Evolutionary conservation across 2,329 filamentous ascomycete species (phyloP), one percentile per base, ranked within the genome.

Genomic region (Alternaria consortialis): DNA sequence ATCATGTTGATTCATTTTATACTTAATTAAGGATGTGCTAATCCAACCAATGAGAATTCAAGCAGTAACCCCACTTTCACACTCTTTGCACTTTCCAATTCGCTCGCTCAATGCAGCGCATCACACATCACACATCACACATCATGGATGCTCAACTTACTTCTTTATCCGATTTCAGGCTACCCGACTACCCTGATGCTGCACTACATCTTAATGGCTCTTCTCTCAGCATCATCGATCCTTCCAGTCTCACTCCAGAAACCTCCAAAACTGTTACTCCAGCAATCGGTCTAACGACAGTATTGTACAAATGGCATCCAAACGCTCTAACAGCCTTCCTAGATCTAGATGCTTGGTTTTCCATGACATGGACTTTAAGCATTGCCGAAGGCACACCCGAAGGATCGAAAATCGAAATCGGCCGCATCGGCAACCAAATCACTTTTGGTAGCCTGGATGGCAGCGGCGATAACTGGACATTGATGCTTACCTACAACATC

Each of bases 341-440:
- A 4, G 70, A 72, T 31, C 44, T 67, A 9, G 70, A 71, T 34
- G 70, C 70, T 8, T 72, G 70, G 70, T 72, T 72, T 25, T 68
- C 65, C 15, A 27, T 71, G 1, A 72, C 70, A 17, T 72, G 68
- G 70, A 65, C 58, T 0, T 47, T 64, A 1, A 62, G 58, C 23
- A 44, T 65, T 3, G 48, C 60, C 1, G 51, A 58, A 13, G 63
- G 52, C 44, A 47, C 58, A n/a, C 55, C 55, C 9, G 56, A 61
- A 11, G 63, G 63, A 15, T 53, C 55, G 3, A 62, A 63, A 40
- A 48, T 71, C 7, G 70, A 72, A 44, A 72, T 72, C 12, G 70
- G 70, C 0, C 62, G 70, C 11, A 65, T 72, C 29, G 62, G 64
- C 7, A 69, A 58, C 12, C 68, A 72, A 48, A 57, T 72, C 32